These are phyloP conservation scores for Calycina herbarum DNA, from an alignment of 2,329 filamentous ascomycete genomes.

Conservation along the genomic window DNA sequence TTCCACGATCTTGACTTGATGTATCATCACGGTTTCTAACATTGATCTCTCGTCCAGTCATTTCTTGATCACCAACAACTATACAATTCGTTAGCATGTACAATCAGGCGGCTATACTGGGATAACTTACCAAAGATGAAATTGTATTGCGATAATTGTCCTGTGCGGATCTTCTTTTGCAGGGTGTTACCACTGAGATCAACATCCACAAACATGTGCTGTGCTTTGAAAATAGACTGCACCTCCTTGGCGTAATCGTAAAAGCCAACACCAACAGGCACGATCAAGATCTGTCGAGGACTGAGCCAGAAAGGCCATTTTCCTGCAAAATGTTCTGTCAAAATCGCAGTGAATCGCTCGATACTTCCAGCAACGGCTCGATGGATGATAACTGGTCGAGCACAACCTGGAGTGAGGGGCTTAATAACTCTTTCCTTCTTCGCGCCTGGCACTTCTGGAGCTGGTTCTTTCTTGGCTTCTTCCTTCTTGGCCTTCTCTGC, in stretches of 20 bases:
- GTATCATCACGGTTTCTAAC: slow-evolving; percentile 65
- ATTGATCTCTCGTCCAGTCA: slow-evolving; percentile 59
- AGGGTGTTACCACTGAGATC: slow-evolving; percentile 77
- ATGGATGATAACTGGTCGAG: slow-evolving; percentile 83
- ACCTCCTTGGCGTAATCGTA: slow-evolving; percentile 77
- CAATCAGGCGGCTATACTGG: not conserved
- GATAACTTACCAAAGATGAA: slow-evolving; percentile 69
- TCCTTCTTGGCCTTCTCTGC: slow-evolving; percentile 44
- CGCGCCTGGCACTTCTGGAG: slow-evolving; percentile 39
- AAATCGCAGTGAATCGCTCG: slow-evolving; percentile 69
- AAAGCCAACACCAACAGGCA: slow-evolving; percentile 72
- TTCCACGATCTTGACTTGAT: slow-evolving; percentile 60
- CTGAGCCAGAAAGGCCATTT: slow-evolving; percentile 91
- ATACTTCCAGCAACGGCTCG: slow-evolving; percentile 76
- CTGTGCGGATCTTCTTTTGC: slow-evolving; percentile 86
- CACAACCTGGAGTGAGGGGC: slow-evolving; percentile 65
- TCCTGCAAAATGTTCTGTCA: slow-evolving; percentile 81
- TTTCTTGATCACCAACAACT: slow-evolving; percentile 64
- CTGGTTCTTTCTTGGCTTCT: slow-evolving; percentile 34
- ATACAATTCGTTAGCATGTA: slow-evolving; percentile 17
- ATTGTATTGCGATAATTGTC: slow-evolving; percentile 79
- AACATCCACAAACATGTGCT: slow-evolving; percentile 69
- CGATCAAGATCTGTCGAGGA: slow-evolving; percentile 77
- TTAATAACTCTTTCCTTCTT: slow-evolving; percentile 48
- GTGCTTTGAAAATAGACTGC: slow-evolving; percentile 63